Evolutionary conservation across 805 yeast species (phyloP).

Genomic region (Metschnikowia hibisci): DNA sequence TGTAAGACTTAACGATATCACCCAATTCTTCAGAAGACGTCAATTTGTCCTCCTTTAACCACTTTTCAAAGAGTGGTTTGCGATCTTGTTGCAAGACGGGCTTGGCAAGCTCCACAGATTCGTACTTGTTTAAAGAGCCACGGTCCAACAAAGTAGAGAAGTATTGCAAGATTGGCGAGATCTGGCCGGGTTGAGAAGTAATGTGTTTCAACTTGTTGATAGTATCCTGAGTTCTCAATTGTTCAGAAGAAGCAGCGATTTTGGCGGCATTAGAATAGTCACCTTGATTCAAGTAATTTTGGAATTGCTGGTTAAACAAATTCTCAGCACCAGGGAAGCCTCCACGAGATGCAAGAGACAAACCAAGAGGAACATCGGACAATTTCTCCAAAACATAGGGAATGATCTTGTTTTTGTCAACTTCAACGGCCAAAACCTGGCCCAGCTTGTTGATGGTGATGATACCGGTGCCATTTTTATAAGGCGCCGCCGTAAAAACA

Average conservation of each 20-base stretch:
- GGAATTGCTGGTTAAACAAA: slow-evolving; percentile 87
- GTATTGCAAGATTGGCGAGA: slow-evolving; percentile 90
- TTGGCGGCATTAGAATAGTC: slow-evolving; percentile 92
- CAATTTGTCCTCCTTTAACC: slow-evolving; percentile 92
- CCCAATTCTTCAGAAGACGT: slow-evolving; percentile 97
- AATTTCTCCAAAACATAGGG: slow-evolving; percentile 86
- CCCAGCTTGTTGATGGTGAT: slow-evolving; percentile 93
- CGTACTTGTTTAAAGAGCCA: slow-evolving; percentile 88
- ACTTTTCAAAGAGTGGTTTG: slow-evolving; percentile 88
- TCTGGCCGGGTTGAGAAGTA: slow-evolving; percentile 90
- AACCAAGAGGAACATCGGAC: slow-evolving; percentile 81
- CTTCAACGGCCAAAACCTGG: slow-evolving; percentile 89
- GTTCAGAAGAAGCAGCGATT: slow-evolving; percentile 92
- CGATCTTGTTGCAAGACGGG: slow-evolving; percentile 96
- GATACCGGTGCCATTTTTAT: slow-evolving; percentile 73
- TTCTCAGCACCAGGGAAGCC: slow-evolving; percentile 97
- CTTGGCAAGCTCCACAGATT: slow-evolving; percentile 89
- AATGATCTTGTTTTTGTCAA: slow-evolving; percentile 77
- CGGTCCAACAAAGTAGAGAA: slow-evolving; percentile 87
- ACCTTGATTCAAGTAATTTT: slow-evolving; percentile 74
- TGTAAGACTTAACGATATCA: slow-evolving; percentile 83
- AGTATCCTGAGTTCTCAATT: slow-evolving; percentile 90
- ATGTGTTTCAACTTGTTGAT: slow-evolving; percentile 86
- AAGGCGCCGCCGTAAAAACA: slow-evolving; percentile 82
- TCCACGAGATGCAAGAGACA: slow-evolving; percentile 88